Conservation (phyloP, 495 filamentous ascomycete species). For the Aspergillus funiculosus region DNA sequence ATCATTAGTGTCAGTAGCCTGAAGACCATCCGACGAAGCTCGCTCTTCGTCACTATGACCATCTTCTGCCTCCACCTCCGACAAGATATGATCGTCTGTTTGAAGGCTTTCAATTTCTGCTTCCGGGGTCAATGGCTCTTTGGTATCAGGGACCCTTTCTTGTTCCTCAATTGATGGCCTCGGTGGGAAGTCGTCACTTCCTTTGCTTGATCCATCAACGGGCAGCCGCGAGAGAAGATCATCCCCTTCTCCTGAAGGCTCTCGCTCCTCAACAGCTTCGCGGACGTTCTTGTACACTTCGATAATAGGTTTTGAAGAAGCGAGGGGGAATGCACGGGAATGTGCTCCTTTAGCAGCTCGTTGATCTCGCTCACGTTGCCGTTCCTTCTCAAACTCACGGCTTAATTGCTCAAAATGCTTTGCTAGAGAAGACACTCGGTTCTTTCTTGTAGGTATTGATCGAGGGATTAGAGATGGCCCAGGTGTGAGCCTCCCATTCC, state of each 20-base stretch:
- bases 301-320: conserved; percentile 91
- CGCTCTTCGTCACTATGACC: conserved; percentile 62
- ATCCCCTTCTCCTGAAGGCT: conserved; percentile 63
- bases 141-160: conserved; percentile 14
- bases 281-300: conserved; percentile 90
- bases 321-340: conserved; percentile 77
- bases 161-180: conserved; percentile 20
- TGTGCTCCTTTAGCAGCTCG: conserved; percentile 74
- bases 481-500: conserved; percentile 51
- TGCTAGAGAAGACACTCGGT: conserved; percentile 79
- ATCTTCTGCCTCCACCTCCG: conserved; percentile 64
- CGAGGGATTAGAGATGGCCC: conserved; percentile 81
- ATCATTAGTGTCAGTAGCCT: conserved; percentile 59
- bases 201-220: conserved; percentile 24
- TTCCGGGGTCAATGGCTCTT: conserved; percentile 32
- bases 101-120: conserved; percentile 48
- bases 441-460: conserved; percentile 62
- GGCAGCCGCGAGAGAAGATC: conserved; percentile 28
- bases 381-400: conserved; percentile 93
- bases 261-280: conserved; percentile 82
- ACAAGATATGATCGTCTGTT: conserved; percentile 48
- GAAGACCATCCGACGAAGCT: conserved; percentile 57
- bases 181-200: conserved; percentile 27
- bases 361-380: conserved; percentile 76
- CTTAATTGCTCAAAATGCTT: conserved; percentile 96